Evolutionary conservation across 179 eudicot genomes (phyloP).

Genomic region (Camellia oleifera): DNA sequence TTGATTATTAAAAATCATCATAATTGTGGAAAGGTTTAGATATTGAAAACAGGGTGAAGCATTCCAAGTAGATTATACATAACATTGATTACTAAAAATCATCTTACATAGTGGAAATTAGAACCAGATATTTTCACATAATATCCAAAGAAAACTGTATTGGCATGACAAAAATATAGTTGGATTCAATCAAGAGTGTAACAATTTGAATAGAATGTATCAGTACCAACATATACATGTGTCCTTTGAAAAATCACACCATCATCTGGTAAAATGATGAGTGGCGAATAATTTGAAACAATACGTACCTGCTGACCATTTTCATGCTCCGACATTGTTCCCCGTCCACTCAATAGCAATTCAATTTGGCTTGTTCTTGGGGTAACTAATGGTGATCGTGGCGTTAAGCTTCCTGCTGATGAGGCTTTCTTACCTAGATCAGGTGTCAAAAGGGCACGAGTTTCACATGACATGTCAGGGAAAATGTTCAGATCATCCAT

Average conservation of each 20-base stretch:
- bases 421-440: slow-evolving; percentile 49
- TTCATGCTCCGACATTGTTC: slow-evolving; percentile 76
- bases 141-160: neutral
- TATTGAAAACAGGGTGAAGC: neutral
- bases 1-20: too few species aligned
- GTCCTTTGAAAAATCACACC: neutral
- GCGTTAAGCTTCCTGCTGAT: slow-evolving; percentile 75
- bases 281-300: neutral
- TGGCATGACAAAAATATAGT: neutral
- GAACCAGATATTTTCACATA: neutral
- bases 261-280: neutral
- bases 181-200: neutral
- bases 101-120: neutral
- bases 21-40: neutral
- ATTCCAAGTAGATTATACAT: neutral
- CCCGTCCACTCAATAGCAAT: slow-evolving; percentile 57
- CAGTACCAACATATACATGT: neutral
- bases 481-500: slow-evolving; percentile 42
- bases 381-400: slow-evolving; percentile 80
- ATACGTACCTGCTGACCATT: slow-evolving; percentile 70
- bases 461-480: slow-evolving; percentile 38
- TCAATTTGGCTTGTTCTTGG: slow-evolving; percentile 87
- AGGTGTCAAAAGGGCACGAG: slow-evolving; percentile 27
- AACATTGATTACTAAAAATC: neutral
- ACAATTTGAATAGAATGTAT: neutral